Base-by-base conservation (phyloP, 371 early-diverging fungal genomes). In the Mucor saturninus region DNA sequence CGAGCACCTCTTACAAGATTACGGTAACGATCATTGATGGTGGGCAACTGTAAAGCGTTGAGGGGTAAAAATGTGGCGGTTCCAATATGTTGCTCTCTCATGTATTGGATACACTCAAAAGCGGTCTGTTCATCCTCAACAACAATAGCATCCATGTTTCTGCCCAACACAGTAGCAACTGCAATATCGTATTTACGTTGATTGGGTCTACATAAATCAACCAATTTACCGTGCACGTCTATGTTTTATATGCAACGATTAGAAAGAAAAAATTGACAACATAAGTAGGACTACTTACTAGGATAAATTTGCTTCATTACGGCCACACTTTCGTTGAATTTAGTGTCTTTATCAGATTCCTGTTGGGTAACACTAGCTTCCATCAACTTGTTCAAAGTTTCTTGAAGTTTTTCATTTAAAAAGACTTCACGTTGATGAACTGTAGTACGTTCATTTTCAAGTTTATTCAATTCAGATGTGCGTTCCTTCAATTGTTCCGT, bases 21-120 rank as follows among this genome's bases (percentile, higher is more conserved):
- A n/a, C 96, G 85, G 55, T 90, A 88, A 46, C 90, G 86, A 53
- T 97, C 96, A 67, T 91, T 89, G 61, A 93, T 77, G 5, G 88
- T 79, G 66, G 91, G 90, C 9, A 84, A 79, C 1, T 69, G 69
- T 8, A 99, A 71, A 0, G 91, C 90, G 59, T 95, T 92, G 14
- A 99, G 77, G 2, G 99, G 99, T 42, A 99, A 71, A 76, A 99
- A 99, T 0, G 97, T 96, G 0, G 95, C 93, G 54, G 91, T 88
- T 6, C 98, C 97, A 6, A 89, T 79, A 26, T 94, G 93, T 76
- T 97, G 96, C 67, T 98, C 98, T 65, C 94, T 85, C 81, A 99
- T 79, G 69, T 94, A 95, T 78, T 86, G 83, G 57, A 94, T 94
- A 66, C 94, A 94, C 38, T 92, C 93, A 31, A 90, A 85, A 7